A percentile compares a stretch with the other conserved stretches of the same genome.
phyloP scores from a whole-genome alignment of 2,329 filamentous ascomycete species.

The Alternaria sp. region DNA sequence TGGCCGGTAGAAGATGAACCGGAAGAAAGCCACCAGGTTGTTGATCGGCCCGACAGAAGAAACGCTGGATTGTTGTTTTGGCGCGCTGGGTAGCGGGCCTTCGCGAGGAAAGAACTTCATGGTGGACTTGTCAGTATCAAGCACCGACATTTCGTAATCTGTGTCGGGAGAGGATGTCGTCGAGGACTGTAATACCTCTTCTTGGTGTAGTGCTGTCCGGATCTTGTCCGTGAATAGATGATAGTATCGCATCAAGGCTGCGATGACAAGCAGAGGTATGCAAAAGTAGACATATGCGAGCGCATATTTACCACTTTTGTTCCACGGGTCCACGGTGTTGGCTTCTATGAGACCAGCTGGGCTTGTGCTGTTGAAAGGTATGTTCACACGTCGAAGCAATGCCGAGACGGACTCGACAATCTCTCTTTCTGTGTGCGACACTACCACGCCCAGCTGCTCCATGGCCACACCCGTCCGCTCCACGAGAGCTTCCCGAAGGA shows the following conservation, averaged over 20 bases:
- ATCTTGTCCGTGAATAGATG: constrained; percentile 95
- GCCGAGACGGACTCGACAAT: constrained; percentile 34
- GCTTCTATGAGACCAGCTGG: constrained; percentile 63
- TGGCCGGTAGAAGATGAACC: constrained; percentile 88
- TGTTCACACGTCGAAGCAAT: constrained; percentile 57
- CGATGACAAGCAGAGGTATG: constrained; percentile 70
- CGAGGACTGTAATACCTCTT: constrained; percentile 74
- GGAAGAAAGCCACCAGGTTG: constrained; percentile 78
- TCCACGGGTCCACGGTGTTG: constrained; percentile 75
- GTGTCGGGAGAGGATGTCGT: constrained; percentile 61
- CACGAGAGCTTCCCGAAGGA: constrained; percentile 37
- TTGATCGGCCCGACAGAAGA: constrained; percentile 78
- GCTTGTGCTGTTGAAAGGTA: constrained; percentile 62
- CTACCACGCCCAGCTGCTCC: constrained; percentile 34
- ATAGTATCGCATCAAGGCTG: constrained; percentile 76
- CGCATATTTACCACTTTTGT: constrained; percentile 81
- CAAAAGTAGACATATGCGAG: constrained; percentile 89
- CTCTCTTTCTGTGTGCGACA: constrained; percentile 38
- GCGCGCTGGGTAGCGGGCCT: constrained; percentile 63
- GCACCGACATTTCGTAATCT: constrained; percentile 67
- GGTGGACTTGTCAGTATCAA: constrained; percentile 66
- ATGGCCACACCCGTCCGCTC: constrained; percentile 36
- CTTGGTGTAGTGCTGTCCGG: constrained; percentile 85
- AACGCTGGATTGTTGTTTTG: constrained; percentile 71
- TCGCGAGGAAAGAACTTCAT: constrained; percentile 78